Evolutionary conservation across 306 rosid species (phyloP).

Genomic region (Citrullus colocynthis): DNA sequence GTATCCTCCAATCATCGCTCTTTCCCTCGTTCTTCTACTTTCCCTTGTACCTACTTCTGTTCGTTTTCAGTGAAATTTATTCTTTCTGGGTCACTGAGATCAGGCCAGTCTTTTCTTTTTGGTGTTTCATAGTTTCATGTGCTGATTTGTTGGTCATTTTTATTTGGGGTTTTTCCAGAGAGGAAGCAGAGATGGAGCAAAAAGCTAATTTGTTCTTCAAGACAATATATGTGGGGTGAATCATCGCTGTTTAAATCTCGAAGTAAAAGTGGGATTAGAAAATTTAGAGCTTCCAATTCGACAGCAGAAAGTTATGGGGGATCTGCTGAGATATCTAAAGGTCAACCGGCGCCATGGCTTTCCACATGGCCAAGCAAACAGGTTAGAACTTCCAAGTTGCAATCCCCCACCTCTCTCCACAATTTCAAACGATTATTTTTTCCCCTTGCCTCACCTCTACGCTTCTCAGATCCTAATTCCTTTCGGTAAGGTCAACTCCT

Average conservation of each 20-base stretch:
- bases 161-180: not conserved
- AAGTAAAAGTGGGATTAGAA: not conserved
- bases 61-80: too few species aligned
- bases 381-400: not conserved
- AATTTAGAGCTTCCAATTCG: not conserved
- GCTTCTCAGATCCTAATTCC: not conserved
- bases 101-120: too few species aligned
- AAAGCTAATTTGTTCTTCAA: not conserved
- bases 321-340: not conserved
- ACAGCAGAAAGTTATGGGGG: conserved; percentile 6
- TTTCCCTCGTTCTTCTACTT: not conserved
- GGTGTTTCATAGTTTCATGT: too few species aligned
- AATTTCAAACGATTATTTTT: not conserved
- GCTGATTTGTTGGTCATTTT: not conserved
- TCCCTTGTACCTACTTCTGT: too few species aligned
- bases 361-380: not conserved
- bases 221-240: not conserved
- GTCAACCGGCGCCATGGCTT: conserved; percentile 2
- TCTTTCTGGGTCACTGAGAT: too few species aligned
- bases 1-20: not conserved
- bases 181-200: not conserved
- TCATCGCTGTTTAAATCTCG: not conserved
- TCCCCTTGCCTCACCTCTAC: not conserved
- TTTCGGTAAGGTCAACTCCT: not conserved
- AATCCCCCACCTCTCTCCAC: not conserved